Percentiles rank a stretch among this genome's conserved stretches.
phyloP scores from a whole-genome alignment of 108 stramenopile species.

The Epithemia pelagica region DNA sequence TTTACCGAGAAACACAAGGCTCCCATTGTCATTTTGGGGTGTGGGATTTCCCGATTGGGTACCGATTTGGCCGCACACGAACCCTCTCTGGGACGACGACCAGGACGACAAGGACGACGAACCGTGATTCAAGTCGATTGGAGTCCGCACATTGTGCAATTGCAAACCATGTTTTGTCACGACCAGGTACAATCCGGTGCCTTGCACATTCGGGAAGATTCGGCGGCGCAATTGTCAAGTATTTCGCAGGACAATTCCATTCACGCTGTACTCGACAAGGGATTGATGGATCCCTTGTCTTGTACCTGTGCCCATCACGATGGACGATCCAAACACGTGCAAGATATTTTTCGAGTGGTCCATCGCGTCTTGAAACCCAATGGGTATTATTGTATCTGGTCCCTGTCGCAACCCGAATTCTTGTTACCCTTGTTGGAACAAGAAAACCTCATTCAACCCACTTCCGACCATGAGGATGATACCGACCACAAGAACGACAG shows the following conservation, averaged over 20 bases:
- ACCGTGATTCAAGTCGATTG: constrained; percentile 67
- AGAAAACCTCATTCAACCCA: not conserved
- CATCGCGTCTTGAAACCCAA: constrained; percentile 58
- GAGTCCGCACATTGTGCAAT: constrained; percentile 28
- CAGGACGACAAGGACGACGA: constrained; percentile 22
- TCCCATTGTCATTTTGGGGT: constrained; percentile 66
- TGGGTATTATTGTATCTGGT: constrained; percentile 51
- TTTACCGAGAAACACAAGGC: no score
- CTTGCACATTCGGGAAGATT: constrained; percentile 20
- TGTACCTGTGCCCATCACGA: constrained; percentile 31
- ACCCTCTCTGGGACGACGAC: no score
- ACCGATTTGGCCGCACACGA: constrained; percentile 58
- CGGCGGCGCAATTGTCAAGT: constrained; percentile 60
- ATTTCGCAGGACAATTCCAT: constrained; percentile 47
- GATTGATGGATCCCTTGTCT: constrained; percentile 69
- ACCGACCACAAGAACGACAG: no score
- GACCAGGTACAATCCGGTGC: not conserved
- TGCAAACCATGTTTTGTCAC: not conserved
- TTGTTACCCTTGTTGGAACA: constrained; percentile 21
- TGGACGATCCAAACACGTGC: constrained; percentile 24
- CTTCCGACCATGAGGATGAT: no score
- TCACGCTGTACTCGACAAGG: constrained; percentile 73
- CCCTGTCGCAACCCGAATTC: constrained; percentile 64
- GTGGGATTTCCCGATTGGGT: constrained; percentile 70
- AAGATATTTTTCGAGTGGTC: constrained; percentile 45